Percentiles rank a stretch among this genome's conserved stretches.
Conservation (phyloP, 2,329 filamentous ascomycete genomes). For the Penicillium sumatraense region DNA sequence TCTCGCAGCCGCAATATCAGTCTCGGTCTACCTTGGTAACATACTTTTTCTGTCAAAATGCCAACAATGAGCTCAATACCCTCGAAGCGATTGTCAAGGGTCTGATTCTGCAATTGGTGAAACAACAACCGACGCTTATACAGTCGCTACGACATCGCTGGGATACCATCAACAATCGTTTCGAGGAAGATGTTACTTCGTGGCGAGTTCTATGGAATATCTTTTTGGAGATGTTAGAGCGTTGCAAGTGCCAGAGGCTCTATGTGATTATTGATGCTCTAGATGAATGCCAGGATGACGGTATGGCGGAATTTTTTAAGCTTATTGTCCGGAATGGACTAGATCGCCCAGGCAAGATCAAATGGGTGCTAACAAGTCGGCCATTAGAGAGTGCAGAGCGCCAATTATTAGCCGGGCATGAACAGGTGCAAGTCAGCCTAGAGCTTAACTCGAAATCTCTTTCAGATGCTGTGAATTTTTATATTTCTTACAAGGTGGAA, state of each 20-base stretch:
- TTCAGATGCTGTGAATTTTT: slow-evolving; percentile 22
- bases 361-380: slow-evolving; percentile 37
- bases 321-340: slow-evolving; percentile 24
- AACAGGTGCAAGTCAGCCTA: slow-evolving; percentile 20
- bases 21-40: slow-evolving; percentile 7
- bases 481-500: slow-evolving; percentile 21
- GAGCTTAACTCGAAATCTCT: slow-evolving; percentile 24
- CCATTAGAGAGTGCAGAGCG: slow-evolving; percentile 28
- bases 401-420: slow-evolving; percentile 25
- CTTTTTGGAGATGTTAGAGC: slow-evolving; percentile 28
- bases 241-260: slow-evolving; percentile 11
- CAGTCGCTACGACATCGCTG: slow-evolving; percentile 11
- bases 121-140: slow-evolving; percentile 11
- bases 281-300: slow-evolving; percentile 30
- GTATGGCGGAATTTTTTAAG: slow-evolving; percentile 18
- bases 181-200: slow-evolving; percentile 15
- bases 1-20: slow-evolving; percentile 8
- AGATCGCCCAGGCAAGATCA: slow-evolving; percentile 24
- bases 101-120: not conserved
- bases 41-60: slow-evolving; percentile 29
- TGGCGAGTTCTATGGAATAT: slow-evolving; percentile 30
- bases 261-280: slow-evolving; percentile 35
- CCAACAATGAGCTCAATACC: slow-evolving; percentile 21
- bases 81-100: slow-evolving; percentile 18
- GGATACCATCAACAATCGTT: slow-evolving; percentile 1